Evolutionary conservation across 345 rosid species (phyloP).

Genomic region (Populus pruinosa): DNA sequence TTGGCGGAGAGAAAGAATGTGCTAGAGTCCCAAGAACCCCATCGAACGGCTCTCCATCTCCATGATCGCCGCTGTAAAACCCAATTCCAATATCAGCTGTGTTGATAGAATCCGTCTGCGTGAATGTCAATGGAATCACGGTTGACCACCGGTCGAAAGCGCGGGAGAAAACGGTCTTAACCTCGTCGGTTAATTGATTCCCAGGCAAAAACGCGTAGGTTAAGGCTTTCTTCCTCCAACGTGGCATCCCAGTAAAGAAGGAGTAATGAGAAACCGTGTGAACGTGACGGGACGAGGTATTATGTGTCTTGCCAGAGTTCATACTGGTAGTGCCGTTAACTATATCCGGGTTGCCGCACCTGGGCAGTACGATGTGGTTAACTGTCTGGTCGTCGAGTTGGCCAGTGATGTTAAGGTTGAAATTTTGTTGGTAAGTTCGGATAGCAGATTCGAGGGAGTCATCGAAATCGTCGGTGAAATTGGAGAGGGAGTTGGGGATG

Average conservation of each 20-base stretch:
- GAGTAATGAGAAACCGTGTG: conserved; percentile 61
- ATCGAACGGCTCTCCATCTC: conserved; percentile 91
- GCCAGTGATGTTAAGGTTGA: conserved; percentile 69
- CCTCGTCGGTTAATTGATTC: conserved; percentile 40
- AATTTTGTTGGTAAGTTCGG: conserved; percentile 67
- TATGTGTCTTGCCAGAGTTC: conserved; percentile 53
- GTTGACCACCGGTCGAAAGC: conserved; percentile 74
- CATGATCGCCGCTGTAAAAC: conserved; percentile 76
- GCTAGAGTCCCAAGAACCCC: conserved; percentile 84
- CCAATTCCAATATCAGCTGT: conserved; percentile 65
- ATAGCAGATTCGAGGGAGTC: conserved; percentile 54
- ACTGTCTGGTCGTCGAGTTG: conserved; percentile 62
- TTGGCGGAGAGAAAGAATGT: conserved; percentile 89
- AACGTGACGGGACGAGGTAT: conserved; percentile 20
- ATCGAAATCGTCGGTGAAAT: conserved; percentile 73
- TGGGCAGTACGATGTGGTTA: conserved; percentile 53
- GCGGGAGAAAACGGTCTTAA: conserved; percentile 55
- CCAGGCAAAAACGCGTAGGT: conserved; percentile 63
- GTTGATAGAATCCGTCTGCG: conserved; percentile 22
- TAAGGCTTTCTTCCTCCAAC: conserved; percentile 61
- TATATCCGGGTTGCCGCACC: conserved; percentile 88
- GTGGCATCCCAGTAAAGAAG: conserved; percentile 66
- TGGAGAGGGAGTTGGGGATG: conserved; percentile 32
- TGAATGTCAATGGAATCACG: conserved; percentile 66
- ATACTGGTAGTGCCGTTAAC: conserved; percentile 76